Evolutionary conservation across 768 basidiomycete species (phyloP), one percentile per base, ranked within the genome.

Genomic region (Kwoniella europaea): DNA sequence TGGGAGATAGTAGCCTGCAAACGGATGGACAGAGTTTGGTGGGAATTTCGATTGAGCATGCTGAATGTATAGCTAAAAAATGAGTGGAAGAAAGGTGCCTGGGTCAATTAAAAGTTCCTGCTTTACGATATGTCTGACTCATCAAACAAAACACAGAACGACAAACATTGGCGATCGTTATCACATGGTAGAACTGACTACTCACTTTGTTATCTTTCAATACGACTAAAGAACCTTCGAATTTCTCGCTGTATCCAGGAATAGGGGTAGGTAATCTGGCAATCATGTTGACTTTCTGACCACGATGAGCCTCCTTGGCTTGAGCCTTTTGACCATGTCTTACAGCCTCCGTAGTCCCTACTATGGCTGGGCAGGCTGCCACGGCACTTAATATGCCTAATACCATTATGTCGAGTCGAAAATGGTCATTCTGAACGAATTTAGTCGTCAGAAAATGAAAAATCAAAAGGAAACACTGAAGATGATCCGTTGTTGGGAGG

Each of bases 291-390:
- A 56, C 56, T 50, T 69, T 69, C 29, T 69, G 68, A 16, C 68
- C 68, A n/a, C 68, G 68, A 58, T 69, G 68, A n/a, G 52, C 50
- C 22, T 69, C 68, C 24, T 62, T 69, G 10, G 68, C 60, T 35
- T 69, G 57, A 1, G 68, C 68, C n/a, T 63, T 63, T 41, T 69
- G 68, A 46, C 68, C 68, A 56, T 69, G 68, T 43, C 60, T 52
- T 10, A 69, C 68, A 3, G 68, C 68, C 43, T 69, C 68, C 6
- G 68, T 69, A 12, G 68, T 69, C 6, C 68, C 68, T 12, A 69
- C 46, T 42, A 69, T 69, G 27, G 68, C 68, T 12, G 68, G 68
- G 55, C 68, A 69, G 24, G 68, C 68, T 16, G 68, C 68, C 22
- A 69, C 53, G 27, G 68, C 68, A 13, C 60, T 69, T 20, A 69